Base-by-base conservation (phyloP, 2,329 filamentous ascomycete species). In the Talaromyces sp. region DNA sequence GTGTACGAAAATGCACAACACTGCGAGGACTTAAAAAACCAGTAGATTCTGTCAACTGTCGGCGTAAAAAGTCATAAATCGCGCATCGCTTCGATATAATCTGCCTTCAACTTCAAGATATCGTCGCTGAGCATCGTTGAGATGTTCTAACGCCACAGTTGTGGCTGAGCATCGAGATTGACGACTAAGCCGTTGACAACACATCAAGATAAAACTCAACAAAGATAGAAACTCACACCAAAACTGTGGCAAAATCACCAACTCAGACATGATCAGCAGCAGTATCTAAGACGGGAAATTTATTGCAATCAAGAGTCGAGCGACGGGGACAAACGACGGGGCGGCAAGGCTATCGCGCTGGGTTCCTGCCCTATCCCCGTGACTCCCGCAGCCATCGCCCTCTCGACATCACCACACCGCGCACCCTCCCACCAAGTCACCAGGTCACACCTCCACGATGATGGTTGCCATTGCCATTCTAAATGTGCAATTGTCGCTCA, bases 81-180 rank as follows among this genome's bases (percentile, higher is more conserved):
- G 9, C 10, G 31, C 31, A 35, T 22, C 22, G 2, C 50, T 54
- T 19, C 3, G 31, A 37, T 11, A 54, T 22, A 15, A 11, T 35
- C 17, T 52, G 6, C 9, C 9, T 33, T 22, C 5, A 22, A 19
- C n/a, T 56, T 56, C 31, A 37, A 25, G n/a, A 25, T 22, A 56
- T 22, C 33, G 17, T 37, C n/a, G n/a, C n/a, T 56, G 19, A 33
- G 15, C 31, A 22, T n/a, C 17, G 15, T 22, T 50, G 49, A 25
- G 19, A 35, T 19, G 33, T 9, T 37, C 31, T 9, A 31, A 39
- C 49, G 63, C 63, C 63, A 65, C 63, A 65, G 25, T 25, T 65
- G 63, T 65, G 63, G 63, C 63, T 65, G 13, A 64, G 63, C 62
- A 33, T 33, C 49, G 22, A 41, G 17, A 33, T 22, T 57, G 61